Percentiles rank a stretch among this genome's conserved stretches.
Conservation (phyloP, 345 rosid species). For the Hypericum perforatum region DNA sequence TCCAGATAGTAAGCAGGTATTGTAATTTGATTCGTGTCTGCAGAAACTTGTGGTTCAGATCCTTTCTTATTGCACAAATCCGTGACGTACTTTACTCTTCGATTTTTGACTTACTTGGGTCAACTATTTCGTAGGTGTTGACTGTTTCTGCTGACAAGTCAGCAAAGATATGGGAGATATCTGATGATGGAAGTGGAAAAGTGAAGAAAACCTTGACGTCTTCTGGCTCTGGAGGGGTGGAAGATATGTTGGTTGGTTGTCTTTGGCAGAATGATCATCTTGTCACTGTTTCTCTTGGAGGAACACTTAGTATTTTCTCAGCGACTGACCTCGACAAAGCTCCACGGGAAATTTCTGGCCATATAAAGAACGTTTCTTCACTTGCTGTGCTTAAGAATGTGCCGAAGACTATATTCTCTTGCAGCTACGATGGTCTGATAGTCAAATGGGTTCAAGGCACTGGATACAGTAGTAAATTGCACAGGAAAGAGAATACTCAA, state of each 20-base stretch:
- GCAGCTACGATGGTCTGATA: conserved; percentile 88
- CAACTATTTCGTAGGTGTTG: conserved; percentile 41
- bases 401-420: conserved; percentile 52
- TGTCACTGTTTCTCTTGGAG: conserved; percentile 89
- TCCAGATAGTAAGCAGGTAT: conserved; percentile 82
- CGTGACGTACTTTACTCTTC: neutral
- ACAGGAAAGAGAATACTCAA: conserved; percentile 64
- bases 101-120: neutral
- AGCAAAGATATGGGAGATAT: conserved; percentile 87
- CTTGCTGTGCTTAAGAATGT: conserved; percentile 51
- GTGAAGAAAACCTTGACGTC: conserved; percentile 56
- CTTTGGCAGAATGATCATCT: conserved; percentile 86
- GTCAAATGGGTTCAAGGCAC: conserved; percentile 81
- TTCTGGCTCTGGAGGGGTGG: conserved; percentile 69
- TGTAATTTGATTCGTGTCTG: no score
- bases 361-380: conserved; percentile 76
- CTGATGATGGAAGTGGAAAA: conserved; percentile 57
- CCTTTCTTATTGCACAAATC: no score
- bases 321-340: conserved; percentile 66
- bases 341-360: conserved; percentile 67
- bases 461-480: conserved; percentile 73
- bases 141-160: conserved; percentile 97
- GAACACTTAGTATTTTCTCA: conserved; percentile 64
- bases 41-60: no score
- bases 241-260: conserved; percentile 94